These are phyloP conservation scores for Penicillium paxilli DNA, from an alignment of 495 filamentous ascomycete genomes.

Conservation along the genomic window DNA sequence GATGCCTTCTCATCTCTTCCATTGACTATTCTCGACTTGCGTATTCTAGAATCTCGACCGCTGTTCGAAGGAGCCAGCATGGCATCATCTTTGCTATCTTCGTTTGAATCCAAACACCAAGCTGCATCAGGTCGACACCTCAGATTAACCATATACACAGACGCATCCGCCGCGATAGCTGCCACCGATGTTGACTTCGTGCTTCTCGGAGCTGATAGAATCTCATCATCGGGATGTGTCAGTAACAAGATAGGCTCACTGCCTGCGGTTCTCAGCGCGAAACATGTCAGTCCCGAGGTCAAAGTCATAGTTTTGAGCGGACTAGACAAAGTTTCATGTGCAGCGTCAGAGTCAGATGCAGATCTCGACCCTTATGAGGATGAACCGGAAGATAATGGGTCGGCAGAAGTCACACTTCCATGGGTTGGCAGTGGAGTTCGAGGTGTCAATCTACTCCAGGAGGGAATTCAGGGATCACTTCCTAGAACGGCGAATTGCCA, in stretches of 20 bases:
- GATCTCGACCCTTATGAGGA: constrained; percentile 24
- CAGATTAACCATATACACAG: constrained; percentile 54
- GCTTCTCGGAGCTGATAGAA: constrained; percentile 63
- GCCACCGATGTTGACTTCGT: constrained; percentile 48
- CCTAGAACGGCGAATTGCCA: constrained; percentile 4
- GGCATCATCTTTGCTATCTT: constrained; percentile 44
- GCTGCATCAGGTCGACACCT: constrained; percentile 18
- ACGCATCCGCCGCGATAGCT: constrained; percentile 59
- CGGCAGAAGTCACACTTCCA: constrained; percentile 41
- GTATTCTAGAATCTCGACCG: constrained; percentile 65
- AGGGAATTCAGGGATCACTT: not conserved
- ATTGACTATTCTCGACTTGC: constrained; percentile 47
- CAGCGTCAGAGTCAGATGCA: constrained; percentile 26
- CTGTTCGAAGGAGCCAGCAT: constrained; percentile 63
- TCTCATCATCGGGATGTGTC: constrained; percentile 52
- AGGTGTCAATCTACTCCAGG: constrained; percentile 22
- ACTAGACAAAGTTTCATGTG: constrained; percentile 60
- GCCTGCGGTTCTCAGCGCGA: constrained; percentile 52
- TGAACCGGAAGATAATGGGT: constrained; percentile 47
- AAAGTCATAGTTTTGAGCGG: constrained; percentile 57
- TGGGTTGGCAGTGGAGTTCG: constrained; percentile 41
- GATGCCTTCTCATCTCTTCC: constrained; percentile 27
- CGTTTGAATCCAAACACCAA: constrained; percentile 23
- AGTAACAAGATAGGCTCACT: constrained; percentile 69
- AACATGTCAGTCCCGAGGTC: constrained; percentile 36